Conservation (phyloP, 2,329 filamentous ascomycete genomes). For the Clonostachys rosea region DNA sequence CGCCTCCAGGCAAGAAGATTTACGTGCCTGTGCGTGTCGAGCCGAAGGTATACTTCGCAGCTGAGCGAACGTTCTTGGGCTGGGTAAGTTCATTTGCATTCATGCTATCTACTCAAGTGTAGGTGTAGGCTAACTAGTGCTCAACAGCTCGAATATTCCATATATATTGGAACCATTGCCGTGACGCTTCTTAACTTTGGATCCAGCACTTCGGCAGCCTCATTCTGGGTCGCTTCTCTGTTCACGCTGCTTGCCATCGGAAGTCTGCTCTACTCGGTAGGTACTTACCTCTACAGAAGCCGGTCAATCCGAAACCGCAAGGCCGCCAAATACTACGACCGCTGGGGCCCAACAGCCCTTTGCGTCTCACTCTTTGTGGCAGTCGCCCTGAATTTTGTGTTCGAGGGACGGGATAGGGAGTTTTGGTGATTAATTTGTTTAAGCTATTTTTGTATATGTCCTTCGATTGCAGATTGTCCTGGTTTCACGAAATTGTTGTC, state of each 20-base stretch:
- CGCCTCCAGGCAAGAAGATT: conserved; percentile 82
- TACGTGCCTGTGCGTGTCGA: conserved; percentile 95
- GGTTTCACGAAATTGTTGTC: not conserved
- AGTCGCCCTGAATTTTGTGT: conserved; percentile 74
- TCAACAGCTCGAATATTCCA: conserved; percentile 81
- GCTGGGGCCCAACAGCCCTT: conserved; percentile 74
- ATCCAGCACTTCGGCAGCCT: conserved; percentile 45
- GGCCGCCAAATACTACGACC: conserved; percentile 89
- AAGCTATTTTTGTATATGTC: not conserved
- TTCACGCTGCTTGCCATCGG: conserved; percentile 80
- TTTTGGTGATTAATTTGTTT: conserved; percentile 36
- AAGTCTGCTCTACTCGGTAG: conserved; percentile 77
- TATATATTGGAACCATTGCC: conserved; percentile 86
- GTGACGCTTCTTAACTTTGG: conserved; percentile 82
- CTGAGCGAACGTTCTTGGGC: conserved; percentile 90
- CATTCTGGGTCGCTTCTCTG: conserved; percentile 65
- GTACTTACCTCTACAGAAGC: conserved; percentile 84
- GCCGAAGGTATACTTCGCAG: conserved; percentile 96
- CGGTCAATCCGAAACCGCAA: conserved; percentile 76
- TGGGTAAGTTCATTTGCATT: conserved; percentile 57
- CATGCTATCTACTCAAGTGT: not conserved
- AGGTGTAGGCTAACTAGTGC: not conserved
- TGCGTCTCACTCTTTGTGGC: conserved; percentile 70
- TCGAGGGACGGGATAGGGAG: conserved; percentile 61
- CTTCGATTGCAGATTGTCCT: not conserved